Evolutionary conservation across 805 yeast genomes (phyloP), one percentile per base, ranked within the genome.

Genomic region (Candida mattraensis): DNA sequence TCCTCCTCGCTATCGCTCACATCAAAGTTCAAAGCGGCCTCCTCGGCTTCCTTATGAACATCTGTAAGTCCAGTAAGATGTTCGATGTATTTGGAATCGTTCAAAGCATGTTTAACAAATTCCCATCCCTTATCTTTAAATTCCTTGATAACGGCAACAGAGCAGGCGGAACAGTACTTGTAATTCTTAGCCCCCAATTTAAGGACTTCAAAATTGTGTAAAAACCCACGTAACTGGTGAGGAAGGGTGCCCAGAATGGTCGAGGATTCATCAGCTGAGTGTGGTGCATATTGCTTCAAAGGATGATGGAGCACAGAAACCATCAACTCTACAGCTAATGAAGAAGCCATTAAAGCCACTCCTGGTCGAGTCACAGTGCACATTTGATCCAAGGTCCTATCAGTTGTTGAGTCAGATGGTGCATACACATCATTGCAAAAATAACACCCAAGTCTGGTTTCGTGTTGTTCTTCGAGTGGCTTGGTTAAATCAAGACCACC

Each of bases 311-410:
- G 50, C 0, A 86, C 43, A 1, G 93, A 76, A 0, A 85, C 84
- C 42, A 87, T 54, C 5, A 93, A 61, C 56, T 93, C 99, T 1
- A 86, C 95, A 0, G 95, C 95, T 23, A 81, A 64, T 0, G 96
- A 78, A 0, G 95, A 76, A 0, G 98, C 97, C 61, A 87, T 64
- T 50, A 84, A 64, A 0, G 99, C 96, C 1, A 84, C 89, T 0
- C 99, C 99, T 0, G 99, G 98, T 25, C 99, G 69, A 0, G 99
- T 93, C 1, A 93, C 99, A 0, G 99, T 93, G 55, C 99, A 93
- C 97, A 93, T 93, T 60, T 93, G 98, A 61, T 93, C 99, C 38
- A 93, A 65, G 0, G 97, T 85, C 33, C 95, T 70, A 53, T 88
- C 95, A 0, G 86, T 71, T n/a, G 87, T 63, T 39, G 95, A 83